These are phyloP conservation scores for Saccharomyces jurei DNA, from an alignment of 805 yeast genomes.

Conservation along the genomic window DNA sequence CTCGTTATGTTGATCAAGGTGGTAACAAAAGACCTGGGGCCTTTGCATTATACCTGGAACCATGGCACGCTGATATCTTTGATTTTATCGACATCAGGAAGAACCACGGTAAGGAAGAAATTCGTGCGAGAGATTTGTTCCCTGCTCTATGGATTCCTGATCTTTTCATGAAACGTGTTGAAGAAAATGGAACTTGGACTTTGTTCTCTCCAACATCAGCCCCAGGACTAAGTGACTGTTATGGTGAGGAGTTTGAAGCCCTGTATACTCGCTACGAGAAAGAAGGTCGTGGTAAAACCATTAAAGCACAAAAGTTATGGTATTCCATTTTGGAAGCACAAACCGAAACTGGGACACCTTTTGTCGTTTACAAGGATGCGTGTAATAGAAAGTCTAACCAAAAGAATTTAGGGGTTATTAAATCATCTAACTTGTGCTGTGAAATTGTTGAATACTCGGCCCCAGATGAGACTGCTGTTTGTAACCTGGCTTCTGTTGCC, in stretches of 20 bases:
- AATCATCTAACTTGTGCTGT: constrained; percentile 87
- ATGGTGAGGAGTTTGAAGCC: constrained; percentile 71
- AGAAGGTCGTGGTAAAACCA: constrained; percentile 50
- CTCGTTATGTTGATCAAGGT: constrained; percentile 94
- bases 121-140: constrained; percentile 85
- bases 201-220: constrained; percentile 82
- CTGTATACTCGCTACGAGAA: constrained; percentile 64
- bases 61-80: constrained; percentile 90
- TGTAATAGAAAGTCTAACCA: constrained; percentile 83
- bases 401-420: constrained; percentile 81
- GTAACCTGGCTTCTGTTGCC: constrained; percentile 86
- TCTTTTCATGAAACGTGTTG: constrained; percentile 83
- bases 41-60: constrained; percentile 84
- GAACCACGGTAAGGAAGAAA: constrained; percentile 91
- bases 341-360: constrained; percentile 93
- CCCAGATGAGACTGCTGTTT: constrained; percentile 84
- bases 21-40: constrained; percentile 98
- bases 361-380: constrained; percentile 85
- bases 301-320: constrained; percentile 87
- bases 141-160: constrained; percentile 92
- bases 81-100: constrained; percentile 79
- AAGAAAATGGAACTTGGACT: constrained; percentile 73
- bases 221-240: constrained; percentile 72
- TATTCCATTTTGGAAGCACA: constrained; percentile 79
- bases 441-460: constrained; percentile 88